These are phyloP conservation scores for Peronosclerospora sorghi DNA, from an alignment of 352 stramenopile genomes.

Conservation along the genomic window DNA sequence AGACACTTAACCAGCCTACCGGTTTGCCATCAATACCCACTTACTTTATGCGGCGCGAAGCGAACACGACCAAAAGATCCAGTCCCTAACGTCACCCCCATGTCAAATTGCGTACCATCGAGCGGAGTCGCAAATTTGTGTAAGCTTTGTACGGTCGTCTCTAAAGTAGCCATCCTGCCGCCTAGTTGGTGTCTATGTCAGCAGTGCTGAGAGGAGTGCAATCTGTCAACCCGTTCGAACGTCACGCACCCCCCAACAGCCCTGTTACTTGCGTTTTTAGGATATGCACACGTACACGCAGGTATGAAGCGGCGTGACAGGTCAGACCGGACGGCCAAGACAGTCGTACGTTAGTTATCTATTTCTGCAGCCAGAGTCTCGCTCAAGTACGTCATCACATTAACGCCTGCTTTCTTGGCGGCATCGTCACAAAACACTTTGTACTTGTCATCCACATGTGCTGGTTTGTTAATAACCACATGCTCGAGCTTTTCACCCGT, in stretches of 20 bases:
- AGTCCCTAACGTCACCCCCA: slow-evolving; percentile 93
- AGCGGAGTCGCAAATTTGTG: slow-evolving; percentile 56
- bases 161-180: slow-evolving; percentile 15
- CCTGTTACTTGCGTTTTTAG: slow-evolving; percentile 21
- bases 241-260: slow-evolving; percentile 18
- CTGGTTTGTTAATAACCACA: slow-evolving; percentile 13
- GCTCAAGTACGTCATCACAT: too few species aligned
- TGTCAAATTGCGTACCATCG: slow-evolving; percentile 87
- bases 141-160: slow-evolving; percentile 22
- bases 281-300: slow-evolving; percentile 16
- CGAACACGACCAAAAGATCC: slow-evolving; percentile 94
- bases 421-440: too few species aligned
- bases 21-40: not conserved
- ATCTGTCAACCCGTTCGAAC: slow-evolving; percentile 15
- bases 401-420: too few species aligned
- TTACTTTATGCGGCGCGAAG: slow-evolving; percentile 91
- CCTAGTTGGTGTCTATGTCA: slow-evolving; percentile 3
- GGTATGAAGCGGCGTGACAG: slow-evolving; percentile 5
- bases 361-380: slow-evolving; percentile 19
- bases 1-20: not conserved
- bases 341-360: slow-evolving; percentile 13
- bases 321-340: slow-evolving; percentile 8
- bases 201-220: slow-evolving; percentile 12
- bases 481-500: slow-evolving; percentile 16
- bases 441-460: too few species aligned